These are phyloP conservation scores for Parathielavia hyrcaniae DNA, from an alignment of 495 filamentous ascomycete genomes.

Conservation along the genomic window DNA sequence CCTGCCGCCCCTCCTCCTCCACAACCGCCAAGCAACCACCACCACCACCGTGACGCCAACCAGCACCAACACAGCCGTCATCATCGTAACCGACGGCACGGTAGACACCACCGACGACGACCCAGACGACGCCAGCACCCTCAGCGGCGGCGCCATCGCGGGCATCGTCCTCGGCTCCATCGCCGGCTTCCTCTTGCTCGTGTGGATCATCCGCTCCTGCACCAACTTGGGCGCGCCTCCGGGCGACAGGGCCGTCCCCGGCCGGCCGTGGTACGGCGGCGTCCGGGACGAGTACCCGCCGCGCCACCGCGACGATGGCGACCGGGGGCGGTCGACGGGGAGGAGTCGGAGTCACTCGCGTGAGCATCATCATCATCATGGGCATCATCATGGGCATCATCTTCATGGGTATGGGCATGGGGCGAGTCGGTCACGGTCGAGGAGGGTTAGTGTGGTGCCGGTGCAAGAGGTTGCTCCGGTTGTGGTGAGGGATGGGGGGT, in stretches of 20 bases:
- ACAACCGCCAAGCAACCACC: constrained; percentile 10
- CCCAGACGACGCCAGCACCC: constrained; percentile 26
- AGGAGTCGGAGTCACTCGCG: constrained; percentile 31
- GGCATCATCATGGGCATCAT: neutral
- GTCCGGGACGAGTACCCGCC: constrained; percentile 22
- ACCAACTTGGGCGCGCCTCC: constrained; percentile 35
- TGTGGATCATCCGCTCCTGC: constrained; percentile 48
- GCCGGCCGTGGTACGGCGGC: constrained; percentile 28
- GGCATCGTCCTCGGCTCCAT: constrained; percentile 57
- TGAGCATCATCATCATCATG: neutral
- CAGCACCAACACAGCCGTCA: constrained; percentile 14
- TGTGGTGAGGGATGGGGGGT: constrained; percentile 4
- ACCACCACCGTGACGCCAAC: too few relatives aligned
- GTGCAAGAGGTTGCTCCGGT: constrained; percentile 7
- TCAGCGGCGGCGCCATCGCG: constrained; percentile 51
- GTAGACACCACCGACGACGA: constrained; percentile 5
- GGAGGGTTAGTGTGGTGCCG: neutral
- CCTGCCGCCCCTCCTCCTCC: constrained; percentile 9
- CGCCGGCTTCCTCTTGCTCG: constrained; percentile 47
- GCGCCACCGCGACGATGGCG: neutral
- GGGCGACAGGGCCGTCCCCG: constrained; percentile 8
- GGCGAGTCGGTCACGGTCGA: neutral
- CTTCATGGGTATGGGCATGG: neutral
- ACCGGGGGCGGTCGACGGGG: constrained; percentile 1
- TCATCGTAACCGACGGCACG: constrained; percentile 9